Conservation (phyloP, 1,284 basidiomycete species). For the Irpex sp. region DNA sequence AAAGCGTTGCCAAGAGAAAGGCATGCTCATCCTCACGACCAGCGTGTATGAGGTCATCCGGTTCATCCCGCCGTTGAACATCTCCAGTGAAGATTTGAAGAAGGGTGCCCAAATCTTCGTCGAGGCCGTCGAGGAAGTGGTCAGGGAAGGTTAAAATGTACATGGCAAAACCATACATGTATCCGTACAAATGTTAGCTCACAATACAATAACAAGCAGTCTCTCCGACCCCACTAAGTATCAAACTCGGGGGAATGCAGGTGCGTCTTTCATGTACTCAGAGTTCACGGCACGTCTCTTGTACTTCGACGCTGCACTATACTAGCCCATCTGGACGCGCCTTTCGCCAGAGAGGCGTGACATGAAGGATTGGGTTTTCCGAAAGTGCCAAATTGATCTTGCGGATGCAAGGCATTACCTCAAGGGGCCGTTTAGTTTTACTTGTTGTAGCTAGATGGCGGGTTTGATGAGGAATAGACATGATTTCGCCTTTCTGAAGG, state of each 20-base stretch:
- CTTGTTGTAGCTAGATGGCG: constrained; percentile 8
- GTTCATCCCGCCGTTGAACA: constrained; percentile 75
- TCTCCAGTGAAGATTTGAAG: constrained; percentile 58
- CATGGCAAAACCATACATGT: not conserved
- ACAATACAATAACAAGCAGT: no score
- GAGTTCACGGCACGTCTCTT: not conserved
- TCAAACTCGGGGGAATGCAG: not conserved
- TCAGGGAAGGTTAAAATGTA: constrained; percentile 41
- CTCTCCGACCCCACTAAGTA: no score
- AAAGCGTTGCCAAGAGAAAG: constrained; percentile 80
- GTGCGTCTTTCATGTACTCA: not conserved
- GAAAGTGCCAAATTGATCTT: constrained; percentile 5
- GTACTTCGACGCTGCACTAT: not conserved
- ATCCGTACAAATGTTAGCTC: no score
- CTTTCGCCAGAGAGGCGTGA: not conserved
- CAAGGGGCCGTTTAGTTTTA: constrained; percentile 10
- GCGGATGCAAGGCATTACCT: constrained; percentile 3
- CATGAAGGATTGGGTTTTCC: constrained; percentile 11
- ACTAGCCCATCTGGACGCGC: constrained; percentile 11
- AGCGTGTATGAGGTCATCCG: constrained; percentile 77
- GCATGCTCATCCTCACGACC: constrained; percentile 78
- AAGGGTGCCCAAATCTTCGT: constrained; percentile 59
- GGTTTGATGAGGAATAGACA: constrained; percentile 12
- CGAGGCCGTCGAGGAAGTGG: constrained; percentile 60
- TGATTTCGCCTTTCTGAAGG: not conserved